A percentile compares a stretch with the other conserved stretches of the same genome.
Conservation (phyloP, 2,329 filamentous ascomycete genomes). For the Ilyonectria robusta region DNA sequence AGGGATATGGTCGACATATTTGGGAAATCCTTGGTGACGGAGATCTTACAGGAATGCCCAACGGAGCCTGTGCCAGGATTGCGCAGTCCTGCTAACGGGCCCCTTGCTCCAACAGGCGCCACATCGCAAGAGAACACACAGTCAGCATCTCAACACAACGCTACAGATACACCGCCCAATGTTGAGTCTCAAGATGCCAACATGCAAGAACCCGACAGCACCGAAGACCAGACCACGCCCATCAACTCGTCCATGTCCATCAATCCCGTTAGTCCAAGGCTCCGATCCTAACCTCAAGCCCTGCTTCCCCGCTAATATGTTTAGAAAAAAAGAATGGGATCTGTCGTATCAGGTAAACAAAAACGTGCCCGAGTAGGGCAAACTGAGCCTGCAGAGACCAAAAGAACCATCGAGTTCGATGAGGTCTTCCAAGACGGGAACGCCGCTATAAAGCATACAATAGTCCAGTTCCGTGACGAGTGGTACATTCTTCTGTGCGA, state of each 20-base stretch:
- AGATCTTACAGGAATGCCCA: no score
- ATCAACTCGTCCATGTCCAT: not conserved
- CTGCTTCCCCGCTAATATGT: no score
- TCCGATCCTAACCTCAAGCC: no score
- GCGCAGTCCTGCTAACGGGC: no score
- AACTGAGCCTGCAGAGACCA: not conserved
- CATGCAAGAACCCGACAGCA: not conserved
- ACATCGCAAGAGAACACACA: no score
- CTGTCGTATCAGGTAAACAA: no score
- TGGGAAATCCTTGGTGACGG: not conserved
- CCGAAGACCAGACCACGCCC: not conserved
- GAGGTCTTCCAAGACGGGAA: slow-evolving; percentile 24
- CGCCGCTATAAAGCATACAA: slow-evolving; percentile 11
- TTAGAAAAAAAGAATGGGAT: no score
- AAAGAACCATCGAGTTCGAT: slow-evolving; percentile 10
- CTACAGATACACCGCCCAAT: not conserved
- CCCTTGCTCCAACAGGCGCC: no score
- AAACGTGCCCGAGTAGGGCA: not conserved
- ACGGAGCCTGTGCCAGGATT: no score
- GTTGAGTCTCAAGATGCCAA: not conserved
- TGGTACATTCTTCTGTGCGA: slow-evolving; percentile 28
- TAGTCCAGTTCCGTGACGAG: slow-evolving; percentile 3
- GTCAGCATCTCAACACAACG: no score
- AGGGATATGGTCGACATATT: not conserved
- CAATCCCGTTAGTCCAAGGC: not conserved